Base-by-base conservation (phyloP, 495 filamentous ascomycete genomes). In the Neurospora africana region DNA sequence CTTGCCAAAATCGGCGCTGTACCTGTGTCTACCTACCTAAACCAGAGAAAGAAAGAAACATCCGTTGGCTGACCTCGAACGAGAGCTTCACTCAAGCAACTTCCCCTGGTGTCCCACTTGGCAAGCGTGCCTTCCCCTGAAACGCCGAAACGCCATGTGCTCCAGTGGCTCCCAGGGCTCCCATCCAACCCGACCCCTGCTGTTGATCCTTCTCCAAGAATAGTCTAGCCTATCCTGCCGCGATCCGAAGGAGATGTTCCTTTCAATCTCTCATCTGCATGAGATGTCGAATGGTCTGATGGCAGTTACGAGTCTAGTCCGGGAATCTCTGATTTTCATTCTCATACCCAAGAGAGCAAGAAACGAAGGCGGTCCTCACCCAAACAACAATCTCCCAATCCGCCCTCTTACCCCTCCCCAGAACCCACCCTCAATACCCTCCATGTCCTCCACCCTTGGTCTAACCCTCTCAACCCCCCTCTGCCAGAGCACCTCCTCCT, bases 401-500 rank as follows among this genome's bases (percentile, higher is more conserved):
- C 8, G 9, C n/a, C n/a, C 19, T 47, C n/a, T 47, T 10, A 47
- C n/a, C 43, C 8, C 3, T 27, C 21, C 9, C 47, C 21, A 58
- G 15, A 58, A 58, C 0, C 21, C 10, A 27, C 47, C 11, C 21
- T 58, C n/a, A 7, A 11, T 15, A 27, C 47, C 21, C 2, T 58
- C 21, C 47, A 21, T 21, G 21, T 58, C 47, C 21, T 58, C 4
- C 10, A 27, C 4, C 21, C 10, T 58, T 10, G 30, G 30, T 33
- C 21, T 27, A 27, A 27, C 21, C 43, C 21, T 58, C 47, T 58
- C 47, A 58, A 27, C 21, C 10, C 47, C 47, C 33, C 81, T 79
- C 75, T 88, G 86, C 3, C 72, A 74, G 17, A 70, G 36, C 35
- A 91, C 85, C 73, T 89, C 79, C 70, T 85, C 82, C 78, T 89